Evolutionary conservation across 495 filamentous ascomycete genomes (phyloP).

Genomic region (Aspergillus sclerotioniger): DNA sequence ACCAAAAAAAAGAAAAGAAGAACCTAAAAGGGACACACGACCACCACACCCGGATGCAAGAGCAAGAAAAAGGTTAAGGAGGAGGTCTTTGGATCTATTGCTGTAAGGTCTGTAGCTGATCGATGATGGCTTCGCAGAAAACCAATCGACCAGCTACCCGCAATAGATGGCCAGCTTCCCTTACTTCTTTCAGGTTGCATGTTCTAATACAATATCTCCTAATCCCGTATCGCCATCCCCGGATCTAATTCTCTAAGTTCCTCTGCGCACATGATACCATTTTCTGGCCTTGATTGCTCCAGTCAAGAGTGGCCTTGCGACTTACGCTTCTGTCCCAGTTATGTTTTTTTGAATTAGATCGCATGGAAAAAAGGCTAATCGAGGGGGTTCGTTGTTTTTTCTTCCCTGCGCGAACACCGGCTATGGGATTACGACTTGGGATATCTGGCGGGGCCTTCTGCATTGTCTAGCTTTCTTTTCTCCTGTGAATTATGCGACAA

Average conservation of each 20-base stretch:
- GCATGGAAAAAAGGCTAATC: constrained; percentile 24
- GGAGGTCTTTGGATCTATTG: constrained; percentile 25
- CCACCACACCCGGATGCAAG: constrained; percentile 7
- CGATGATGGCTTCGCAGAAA: constrained; percentile 38
- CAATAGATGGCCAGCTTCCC: constrained; percentile 37
- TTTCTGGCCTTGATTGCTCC: constrained; percentile 34
- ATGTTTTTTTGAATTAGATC: constrained; percentile 39
- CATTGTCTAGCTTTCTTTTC: constrained; percentile 18
- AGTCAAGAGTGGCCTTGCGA: constrained; percentile 38
- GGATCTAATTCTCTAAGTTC: constrained; percentile 36
- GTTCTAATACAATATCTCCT: constrained; percentile 41
- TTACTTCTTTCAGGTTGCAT: constrained; percentile 26
- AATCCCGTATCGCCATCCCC: constrained; percentile 38
- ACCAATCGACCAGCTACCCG: constrained; percentile 43
- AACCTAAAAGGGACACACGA: constrained; percentile 18
- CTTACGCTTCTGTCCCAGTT: constrained; percentile 31
- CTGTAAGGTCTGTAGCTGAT: constrained; percentile 28
- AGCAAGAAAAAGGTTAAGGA: constrained; percentile 7
- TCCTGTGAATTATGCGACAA: constrained; percentile 18
- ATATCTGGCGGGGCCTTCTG: constrained; percentile 24
- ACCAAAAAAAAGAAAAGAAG: constrained; percentile 10
- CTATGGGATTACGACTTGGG: constrained; percentile 21
- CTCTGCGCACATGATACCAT: constrained; percentile 45
- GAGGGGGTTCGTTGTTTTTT: constrained; percentile 15
- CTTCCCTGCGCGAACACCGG: constrained; percentile 20